These are phyloP conservation scores for Combretum micranthum DNA, from an alignment of 345 rosid genomes.

Conservation along the genomic window DNA sequence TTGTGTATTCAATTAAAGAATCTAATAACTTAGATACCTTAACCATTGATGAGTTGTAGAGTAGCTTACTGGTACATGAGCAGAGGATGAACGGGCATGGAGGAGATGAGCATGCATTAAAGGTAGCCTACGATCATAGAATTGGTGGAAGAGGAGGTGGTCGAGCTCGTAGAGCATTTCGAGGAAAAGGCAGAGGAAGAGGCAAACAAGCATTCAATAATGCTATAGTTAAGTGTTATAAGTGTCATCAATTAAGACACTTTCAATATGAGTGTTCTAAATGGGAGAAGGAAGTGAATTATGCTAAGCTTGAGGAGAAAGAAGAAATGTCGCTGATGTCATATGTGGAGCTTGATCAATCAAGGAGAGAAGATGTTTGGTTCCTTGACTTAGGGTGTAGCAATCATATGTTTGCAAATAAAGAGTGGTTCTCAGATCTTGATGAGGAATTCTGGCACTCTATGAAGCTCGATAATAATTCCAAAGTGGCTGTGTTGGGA, in stretches of 20 bases:
- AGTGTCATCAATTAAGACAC: slow-evolving; percentile 6
- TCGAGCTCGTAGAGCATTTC: too few species aligned
- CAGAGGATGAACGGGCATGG: not conserved
- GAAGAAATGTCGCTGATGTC: slow-evolving; percentile 5
- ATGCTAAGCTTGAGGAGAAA: not conserved
- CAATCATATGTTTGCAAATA: not conserved
- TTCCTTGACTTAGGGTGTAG: slow-evolving; percentile 2
- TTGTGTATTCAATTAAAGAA: slow-evolving; percentile 6
- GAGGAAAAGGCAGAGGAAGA: not conserved
- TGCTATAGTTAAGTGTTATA: not conserved
- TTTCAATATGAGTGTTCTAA: slow-evolving; percentile 5
- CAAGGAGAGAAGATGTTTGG: not conserved
- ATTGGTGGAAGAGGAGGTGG: not conserved
- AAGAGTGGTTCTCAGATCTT: not conserved
- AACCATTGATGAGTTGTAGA: slow-evolving; percentile 1
- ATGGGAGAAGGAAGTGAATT: not conserved
- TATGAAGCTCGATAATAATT: too few species aligned
- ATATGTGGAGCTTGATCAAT: not conserved
- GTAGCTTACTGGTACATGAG: not conserved
- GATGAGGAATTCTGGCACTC: too few species aligned
- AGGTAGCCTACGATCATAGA: not conserved
- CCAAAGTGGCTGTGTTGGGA: too few species aligned
- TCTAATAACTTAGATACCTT: slow-evolving; percentile 6
- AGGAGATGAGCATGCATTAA: not conserved
- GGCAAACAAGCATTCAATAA: not conserved